phyloP scores from a whole-genome alignment of 129 eudicot species.

The Pittosporum tobira region DNA sequence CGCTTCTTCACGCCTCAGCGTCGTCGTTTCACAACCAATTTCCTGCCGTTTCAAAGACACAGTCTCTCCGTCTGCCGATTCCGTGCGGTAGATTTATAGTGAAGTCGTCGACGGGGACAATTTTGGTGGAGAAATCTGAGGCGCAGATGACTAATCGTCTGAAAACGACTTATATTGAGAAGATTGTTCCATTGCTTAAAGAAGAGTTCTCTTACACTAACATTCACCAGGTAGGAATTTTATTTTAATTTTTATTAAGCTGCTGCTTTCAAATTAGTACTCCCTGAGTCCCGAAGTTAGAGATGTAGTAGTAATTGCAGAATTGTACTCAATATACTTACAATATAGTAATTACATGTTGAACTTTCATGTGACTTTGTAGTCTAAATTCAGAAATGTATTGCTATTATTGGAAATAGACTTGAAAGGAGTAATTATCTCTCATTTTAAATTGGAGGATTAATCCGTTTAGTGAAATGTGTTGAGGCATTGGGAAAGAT shows the following conservation, averaged over 20 bases:
- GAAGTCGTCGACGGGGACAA: slow-evolving; percentile 44
- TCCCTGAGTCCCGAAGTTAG: no score
- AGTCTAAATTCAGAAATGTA: no score
- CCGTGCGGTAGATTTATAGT: slow-evolving; percentile 32
- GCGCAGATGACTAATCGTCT: slow-evolving; percentile 64
- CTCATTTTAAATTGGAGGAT: no score
- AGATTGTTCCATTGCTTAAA: slow-evolving; percentile 64
- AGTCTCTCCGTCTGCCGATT: slow-evolving; percentile 20
- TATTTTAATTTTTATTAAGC: background rate
- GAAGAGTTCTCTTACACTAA: slow-evolving; percentile 84
- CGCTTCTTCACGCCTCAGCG: slow-evolving; percentile 60
- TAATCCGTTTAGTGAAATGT: no score
- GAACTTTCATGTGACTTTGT: no score
- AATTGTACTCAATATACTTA: no score
- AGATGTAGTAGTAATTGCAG: no score
- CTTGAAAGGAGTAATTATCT: no score
- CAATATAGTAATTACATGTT: no score
- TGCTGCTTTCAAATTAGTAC: background rate
- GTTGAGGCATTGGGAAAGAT: no score
- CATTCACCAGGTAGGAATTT: slow-evolving; percentile 56
- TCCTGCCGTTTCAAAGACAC: slow-evolving; percentile 25
- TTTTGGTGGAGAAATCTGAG: slow-evolving; percentile 67
- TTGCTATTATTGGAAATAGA: no score
- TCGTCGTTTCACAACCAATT: slow-evolving; percentile 53
- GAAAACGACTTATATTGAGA: slow-evolving; percentile 56